Percentiles rank a stretch among this genome's conserved stretches.
Conservation (phyloP, 345 rosid species). For the Rhizophora mangle region DNA sequence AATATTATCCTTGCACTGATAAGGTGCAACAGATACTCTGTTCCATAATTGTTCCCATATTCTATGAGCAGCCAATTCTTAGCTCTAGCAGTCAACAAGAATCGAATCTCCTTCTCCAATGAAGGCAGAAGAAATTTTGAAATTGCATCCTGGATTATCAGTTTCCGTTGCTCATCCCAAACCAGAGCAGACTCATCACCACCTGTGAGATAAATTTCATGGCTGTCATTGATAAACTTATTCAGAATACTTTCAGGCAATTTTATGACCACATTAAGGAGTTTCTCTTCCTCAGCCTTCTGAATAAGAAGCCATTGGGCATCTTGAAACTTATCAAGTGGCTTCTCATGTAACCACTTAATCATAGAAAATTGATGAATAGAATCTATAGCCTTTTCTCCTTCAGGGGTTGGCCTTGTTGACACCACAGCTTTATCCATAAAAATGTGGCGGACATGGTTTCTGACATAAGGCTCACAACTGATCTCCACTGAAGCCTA, state of each 20-base stretch:
- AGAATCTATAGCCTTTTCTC: constrained; percentile 71
- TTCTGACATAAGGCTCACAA: constrained; percentile 86
- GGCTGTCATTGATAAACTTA: constrained; percentile 51
- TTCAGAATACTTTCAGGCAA: constrained; percentile 57
- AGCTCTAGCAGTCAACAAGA: constrained; percentile 67
- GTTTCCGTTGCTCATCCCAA: constrained; percentile 93
- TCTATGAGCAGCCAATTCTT: constrained; percentile 74
- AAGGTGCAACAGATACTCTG: constrained; percentile 87
- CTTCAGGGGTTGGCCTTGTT: constrained; percentile 85
- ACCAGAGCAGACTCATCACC: constrained; percentile 89
- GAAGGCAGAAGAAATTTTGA: constrained; percentile 73
- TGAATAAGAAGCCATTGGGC: constrained; percentile 97
- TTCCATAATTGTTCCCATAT: constrained; percentile 82
- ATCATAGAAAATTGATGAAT: constrained; percentile 83
- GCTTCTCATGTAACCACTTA: constrained; percentile 94
- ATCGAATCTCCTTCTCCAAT: constrained; percentile 95
- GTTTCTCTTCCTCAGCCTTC: constrained; percentile 98
- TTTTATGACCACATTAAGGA: constrained; percentile 79
- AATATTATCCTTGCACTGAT: constrained; percentile 77
- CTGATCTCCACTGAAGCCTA: constrained; percentile 98
- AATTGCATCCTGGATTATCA: constrained; percentile 79
- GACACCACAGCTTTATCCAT: constrained; percentile 88
- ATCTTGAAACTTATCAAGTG: constrained; percentile 74
- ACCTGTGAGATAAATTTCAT: constrained; percentile 62
- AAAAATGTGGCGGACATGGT: constrained; percentile 58